Percentiles rank a stretch among this genome's conserved stretches.
Conservation (phyloP, 164 flowering plant genomes). For the Macadamia integrifolia region DNA sequence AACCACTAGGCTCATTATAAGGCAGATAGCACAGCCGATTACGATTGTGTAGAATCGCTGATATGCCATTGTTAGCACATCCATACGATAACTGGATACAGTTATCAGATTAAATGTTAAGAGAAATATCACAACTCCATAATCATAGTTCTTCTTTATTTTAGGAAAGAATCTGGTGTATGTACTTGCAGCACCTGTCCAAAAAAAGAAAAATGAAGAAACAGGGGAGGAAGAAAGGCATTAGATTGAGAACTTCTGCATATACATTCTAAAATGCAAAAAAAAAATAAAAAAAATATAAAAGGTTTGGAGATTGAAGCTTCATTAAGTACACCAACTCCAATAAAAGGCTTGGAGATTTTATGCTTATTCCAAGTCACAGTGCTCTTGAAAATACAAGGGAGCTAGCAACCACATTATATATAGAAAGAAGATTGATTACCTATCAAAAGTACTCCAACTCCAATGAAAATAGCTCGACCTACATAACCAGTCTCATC, state of each 20-base stretch:
- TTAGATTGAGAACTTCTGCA: too few relatives aligned
- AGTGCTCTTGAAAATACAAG: background rate
- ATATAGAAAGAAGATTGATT: background rate
- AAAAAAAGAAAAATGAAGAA: background rate
- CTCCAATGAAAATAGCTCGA: constrained; percentile 65
- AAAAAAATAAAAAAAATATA: background rate
- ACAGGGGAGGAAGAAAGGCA: background rate
- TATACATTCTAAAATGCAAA: too few relatives aligned
- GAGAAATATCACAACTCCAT: constrained; percentile 82
- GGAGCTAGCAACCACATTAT: background rate
- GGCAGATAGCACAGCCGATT: constrained; percentile 79
- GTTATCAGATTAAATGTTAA: constrained; percentile 84
- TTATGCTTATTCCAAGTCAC: background rate
- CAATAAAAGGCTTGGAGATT: background rate
- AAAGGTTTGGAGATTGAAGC: background rate
- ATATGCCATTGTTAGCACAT: constrained; percentile 63
- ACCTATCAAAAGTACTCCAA: constrained; percentile 71
- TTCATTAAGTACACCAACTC: background rate
- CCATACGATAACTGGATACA: constrained; percentile 70
- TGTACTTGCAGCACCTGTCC: constrained; percentile 36
- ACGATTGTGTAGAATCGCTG: constrained; percentile 69
- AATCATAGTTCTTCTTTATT: constrained; percentile 84
- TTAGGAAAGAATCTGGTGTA: constrained; percentile 74
- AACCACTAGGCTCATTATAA: constrained; percentile 68
- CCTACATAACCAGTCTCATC: constrained; percentile 36